phyloP scores from a whole-genome alignment of 2,329 filamentous ascomycete species.

The Septoria petroselini region DNA sequence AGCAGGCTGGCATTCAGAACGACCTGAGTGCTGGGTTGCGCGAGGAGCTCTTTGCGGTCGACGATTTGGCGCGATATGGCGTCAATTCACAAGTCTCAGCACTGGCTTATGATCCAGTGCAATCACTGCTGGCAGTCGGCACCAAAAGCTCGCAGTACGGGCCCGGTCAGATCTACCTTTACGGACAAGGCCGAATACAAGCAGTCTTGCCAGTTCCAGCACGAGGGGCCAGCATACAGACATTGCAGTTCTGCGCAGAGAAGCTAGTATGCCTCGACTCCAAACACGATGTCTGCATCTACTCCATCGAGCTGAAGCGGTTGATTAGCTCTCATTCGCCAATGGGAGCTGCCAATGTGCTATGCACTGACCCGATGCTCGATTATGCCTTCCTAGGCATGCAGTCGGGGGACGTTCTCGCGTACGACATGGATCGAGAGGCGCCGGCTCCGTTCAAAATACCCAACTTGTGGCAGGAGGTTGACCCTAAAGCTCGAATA shows the following conservation, averaged over 20 bases:
- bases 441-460: conserved; percentile 73
- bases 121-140: conserved; percentile 87
- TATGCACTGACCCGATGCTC: conserved; percentile 82
- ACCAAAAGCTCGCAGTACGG: conserved; percentile 85
- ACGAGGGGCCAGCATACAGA: conserved; percentile 66
- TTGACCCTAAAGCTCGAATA: conserved; percentile 64
- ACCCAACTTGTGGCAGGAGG: conserved; percentile 79
- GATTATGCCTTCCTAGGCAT: conserved; percentile 86
- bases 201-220: conserved; percentile 69
- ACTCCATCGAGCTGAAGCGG: conserved; percentile 69
- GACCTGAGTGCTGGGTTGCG: conserved; percentile 82
- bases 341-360: conserved; percentile 68
- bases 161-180: conserved; percentile 81
- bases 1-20: conserved; percentile 88
- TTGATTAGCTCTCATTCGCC: conserved; percentile 68
- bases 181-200: conserved; percentile 77
- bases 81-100: conserved; percentile 67
- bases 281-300: conserved; percentile 81
- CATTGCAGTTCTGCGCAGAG: conserved; percentile 79
- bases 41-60: conserved; percentile 73
- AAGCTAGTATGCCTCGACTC: conserved; percentile 80
- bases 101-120: conserved; percentile 86
- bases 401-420: conserved; percentile 68
- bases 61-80: conserved; percentile 77
- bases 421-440: conserved; percentile 89